These are phyloP conservation scores for Blepharisma stoltei DNA, from an alignment of 73 alveolate genomes.

Conservation along the genomic window DNA sequence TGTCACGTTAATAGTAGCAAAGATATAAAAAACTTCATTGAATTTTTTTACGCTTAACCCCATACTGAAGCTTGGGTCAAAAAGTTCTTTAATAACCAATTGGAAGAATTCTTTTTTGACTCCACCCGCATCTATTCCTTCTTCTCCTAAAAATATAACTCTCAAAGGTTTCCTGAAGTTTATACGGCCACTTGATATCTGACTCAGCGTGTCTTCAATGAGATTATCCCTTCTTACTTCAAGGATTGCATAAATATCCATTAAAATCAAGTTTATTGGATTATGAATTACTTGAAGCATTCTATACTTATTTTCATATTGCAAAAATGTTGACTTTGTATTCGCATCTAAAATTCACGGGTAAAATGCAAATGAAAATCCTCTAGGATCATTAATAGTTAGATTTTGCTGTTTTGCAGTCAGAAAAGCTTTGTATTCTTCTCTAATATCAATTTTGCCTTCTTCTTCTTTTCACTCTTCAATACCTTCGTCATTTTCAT, in stretches of 20 bases:
- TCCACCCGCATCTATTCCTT: conserved; percentile 99
- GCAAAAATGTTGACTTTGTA: conserved; percentile 68
- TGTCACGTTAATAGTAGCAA: neutral
- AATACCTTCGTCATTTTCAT: conserved; percentile 9
- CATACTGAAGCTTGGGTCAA: conserved; percentile 66
- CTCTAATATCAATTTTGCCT: neutral
- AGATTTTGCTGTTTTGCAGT: neutral
- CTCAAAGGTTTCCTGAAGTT: conserved; percentile 84
- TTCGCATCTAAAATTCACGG: conserved; percentile 77
- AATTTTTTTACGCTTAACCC: too few species aligned
- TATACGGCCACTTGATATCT: conserved; percentile 52
- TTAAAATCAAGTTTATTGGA: conserved; percentile 39
- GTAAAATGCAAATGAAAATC: conserved; percentile 53
- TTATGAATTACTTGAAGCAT: conserved; percentile 42
- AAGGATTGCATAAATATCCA: conserved; percentile 50
- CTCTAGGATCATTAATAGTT: neutral
- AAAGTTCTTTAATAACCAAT: conserved; percentile 74
- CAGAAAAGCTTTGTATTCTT: neutral
- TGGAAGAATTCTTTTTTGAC: conserved; percentile 94
- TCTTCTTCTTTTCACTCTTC: neutral
- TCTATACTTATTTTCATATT: conserved; percentile 44
- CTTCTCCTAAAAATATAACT: conserved; percentile 87
- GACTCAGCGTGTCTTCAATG: conserved; percentile 76
- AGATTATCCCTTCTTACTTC: conserved; percentile 69
- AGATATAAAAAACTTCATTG: neutral